These are phyloP conservation scores for Quercus parvula DNA, from an alignment of 306 rosid genomes.

Conservation along the genomic window DNA sequence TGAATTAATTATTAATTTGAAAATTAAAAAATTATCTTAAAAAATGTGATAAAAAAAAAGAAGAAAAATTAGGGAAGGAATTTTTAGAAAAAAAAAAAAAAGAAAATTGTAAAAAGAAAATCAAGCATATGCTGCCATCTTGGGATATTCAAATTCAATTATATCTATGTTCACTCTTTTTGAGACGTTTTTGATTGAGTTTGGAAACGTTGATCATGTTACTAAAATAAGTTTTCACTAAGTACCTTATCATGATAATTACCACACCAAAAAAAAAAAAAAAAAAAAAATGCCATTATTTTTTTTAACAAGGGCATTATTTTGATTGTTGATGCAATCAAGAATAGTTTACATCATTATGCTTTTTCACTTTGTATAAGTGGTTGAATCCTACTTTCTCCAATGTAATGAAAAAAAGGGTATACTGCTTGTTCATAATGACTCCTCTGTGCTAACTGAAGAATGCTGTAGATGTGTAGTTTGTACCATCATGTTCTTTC, in stretches of 20 bases:
- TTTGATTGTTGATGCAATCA: not conserved
- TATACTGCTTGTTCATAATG: constrained; percentile 7
- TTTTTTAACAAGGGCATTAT: not conserved
- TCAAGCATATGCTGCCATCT: no score
- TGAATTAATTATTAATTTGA: not conserved
- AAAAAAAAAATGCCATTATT: not conserved
- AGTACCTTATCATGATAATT: not conserved
- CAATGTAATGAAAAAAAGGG: not conserved
- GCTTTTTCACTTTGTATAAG: not conserved
- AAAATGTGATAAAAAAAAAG: not conserved
- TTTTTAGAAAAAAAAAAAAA: not conserved
- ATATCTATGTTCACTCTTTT: not conserved
- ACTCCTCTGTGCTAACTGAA: constrained; percentile 7
- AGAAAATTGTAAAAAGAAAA: no score
- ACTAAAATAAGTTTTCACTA: not conserved
- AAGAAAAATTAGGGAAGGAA: not conserved
- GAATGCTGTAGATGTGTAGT: not conserved
- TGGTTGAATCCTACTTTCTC: not conserved
- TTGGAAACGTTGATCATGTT: not conserved
- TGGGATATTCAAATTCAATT: not conserved
- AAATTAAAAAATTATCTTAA: not conserved
- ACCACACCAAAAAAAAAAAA: no score
- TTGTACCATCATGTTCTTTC: not conserved
- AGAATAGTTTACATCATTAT: not conserved
- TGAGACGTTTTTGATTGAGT: not conserved